Conservation (phyloP, 352 stramenopile species). For the Sclerospora graminicola region DNA sequence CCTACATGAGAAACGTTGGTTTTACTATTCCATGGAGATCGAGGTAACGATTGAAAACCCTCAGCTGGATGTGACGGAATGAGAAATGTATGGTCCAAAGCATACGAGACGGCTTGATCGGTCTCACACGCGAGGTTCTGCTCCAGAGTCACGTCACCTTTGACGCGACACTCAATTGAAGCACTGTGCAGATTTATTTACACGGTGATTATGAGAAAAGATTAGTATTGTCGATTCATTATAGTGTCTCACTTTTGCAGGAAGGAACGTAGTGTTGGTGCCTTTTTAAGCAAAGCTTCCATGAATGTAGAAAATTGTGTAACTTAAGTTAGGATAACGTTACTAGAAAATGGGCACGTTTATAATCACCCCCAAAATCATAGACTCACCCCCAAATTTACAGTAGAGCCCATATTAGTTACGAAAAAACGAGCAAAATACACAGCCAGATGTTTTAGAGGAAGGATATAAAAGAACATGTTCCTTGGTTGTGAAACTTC, state of each 20-base stretch:
- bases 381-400: too few species aligned
- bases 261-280: slow-evolving; percentile 28
- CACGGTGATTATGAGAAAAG: not conserved
- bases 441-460: too few species aligned
- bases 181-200: slow-evolving; percentile 7
- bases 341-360: too few species aligned
- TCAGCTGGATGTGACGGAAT: slow-evolving; percentile 5
- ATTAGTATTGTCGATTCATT: too few species aligned
- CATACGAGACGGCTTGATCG: slow-evolving; percentile 14
- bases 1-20: slow-evolving; percentile 27
- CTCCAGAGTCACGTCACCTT: slow-evolving; percentile 3
- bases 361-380: too few species aligned
- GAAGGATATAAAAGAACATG: too few species aligned
- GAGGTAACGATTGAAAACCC: slow-evolving; percentile 11
- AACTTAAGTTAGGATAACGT: too few species aligned
- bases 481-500: too few species aligned
- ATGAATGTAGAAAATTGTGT: too few species aligned
- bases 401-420: too few species aligned
- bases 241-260: slow-evolving; percentile 19
- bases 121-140: slow-evolving; percentile 5
- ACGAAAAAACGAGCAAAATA: too few species aligned
- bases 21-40: slow-evolving; percentile 22
- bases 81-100: slow-evolving; percentile 34
- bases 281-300: slow-evolving; percentile 21
- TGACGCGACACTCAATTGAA: not conserved